Conservation (phyloP, 352 stramenopile species). For the Chrysophaeum taylorii region DNA sequence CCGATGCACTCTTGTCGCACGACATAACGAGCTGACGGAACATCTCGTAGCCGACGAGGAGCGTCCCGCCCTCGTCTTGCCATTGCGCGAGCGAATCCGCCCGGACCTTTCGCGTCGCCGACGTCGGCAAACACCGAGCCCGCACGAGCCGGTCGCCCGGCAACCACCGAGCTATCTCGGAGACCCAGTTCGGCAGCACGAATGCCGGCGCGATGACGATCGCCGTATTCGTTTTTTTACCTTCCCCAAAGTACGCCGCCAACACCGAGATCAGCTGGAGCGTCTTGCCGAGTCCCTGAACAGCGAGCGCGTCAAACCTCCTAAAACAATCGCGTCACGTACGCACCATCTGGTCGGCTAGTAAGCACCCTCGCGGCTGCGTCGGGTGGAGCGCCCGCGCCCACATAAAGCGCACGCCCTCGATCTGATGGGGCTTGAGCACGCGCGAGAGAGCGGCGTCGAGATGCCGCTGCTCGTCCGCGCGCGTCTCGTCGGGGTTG, state of each 20-base stretch:
- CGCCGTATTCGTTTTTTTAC: background rate
- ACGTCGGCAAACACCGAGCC: background rate
- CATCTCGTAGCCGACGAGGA: slow-evolving; percentile 79
- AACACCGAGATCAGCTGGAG: slow-evolving; percentile 25
- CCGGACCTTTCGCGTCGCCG: background rate
- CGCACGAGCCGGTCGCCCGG: background rate
- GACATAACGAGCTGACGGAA: slow-evolving; percentile 63
- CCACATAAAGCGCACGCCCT: slow-evolving; percentile 4
- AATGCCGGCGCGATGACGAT: slow-evolving; percentile 10
- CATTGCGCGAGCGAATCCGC: slow-evolving; percentile 33
- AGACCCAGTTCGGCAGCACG: background rate
- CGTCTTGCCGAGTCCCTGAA: slow-evolving; percentile 73
- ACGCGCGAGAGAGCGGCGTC: background rate
- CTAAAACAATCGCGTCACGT: no score
- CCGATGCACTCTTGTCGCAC: no score
- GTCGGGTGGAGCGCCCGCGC: background rate
- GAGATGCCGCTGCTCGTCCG: background rate
- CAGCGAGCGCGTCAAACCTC: no score
- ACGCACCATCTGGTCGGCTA: slow-evolving; percentile 79
- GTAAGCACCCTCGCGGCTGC: slow-evolving; percentile 46
- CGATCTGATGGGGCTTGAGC: background rate
- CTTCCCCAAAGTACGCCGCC: background rate
- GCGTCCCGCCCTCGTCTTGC: slow-evolving; percentile 57
- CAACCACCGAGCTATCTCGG: slow-evolving; percentile 3
- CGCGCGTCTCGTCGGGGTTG: background rate